These are phyloP conservation scores for Meyerozyma carpophila DNA, from an alignment of 1,139 yeast genomes.

Conservation along the genomic window DNA sequence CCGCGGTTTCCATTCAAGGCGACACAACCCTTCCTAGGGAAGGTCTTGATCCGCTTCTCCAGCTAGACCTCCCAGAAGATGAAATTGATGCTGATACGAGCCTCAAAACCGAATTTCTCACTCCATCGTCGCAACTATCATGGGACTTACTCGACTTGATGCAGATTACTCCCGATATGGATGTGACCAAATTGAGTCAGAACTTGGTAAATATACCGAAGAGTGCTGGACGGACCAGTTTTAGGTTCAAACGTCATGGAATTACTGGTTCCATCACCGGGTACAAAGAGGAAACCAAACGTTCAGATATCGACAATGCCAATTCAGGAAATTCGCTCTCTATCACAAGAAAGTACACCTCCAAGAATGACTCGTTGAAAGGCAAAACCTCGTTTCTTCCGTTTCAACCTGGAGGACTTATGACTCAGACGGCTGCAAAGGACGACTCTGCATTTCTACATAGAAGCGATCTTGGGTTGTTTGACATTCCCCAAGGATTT, in stretches of 20 bases:
- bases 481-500: slow-evolving; percentile 80
- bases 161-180: slow-evolving; percentile 37
- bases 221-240: slow-evolving; percentile 49
- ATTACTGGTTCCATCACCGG: slow-evolving; percentile 63
- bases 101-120: slow-evolving; percentile 8
- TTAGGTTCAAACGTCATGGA: slow-evolving; percentile 67
- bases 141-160: slow-evolving; percentile 59
- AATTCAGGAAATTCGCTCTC: slow-evolving; percentile 67
- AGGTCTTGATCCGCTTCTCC: background rate
- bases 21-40: background rate
- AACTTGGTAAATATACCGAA: slow-evolving; percentile 46
- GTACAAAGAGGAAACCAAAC: slow-evolving; percentile 54
- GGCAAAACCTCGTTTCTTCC: slow-evolving; percentile 81
- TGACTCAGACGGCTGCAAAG: slow-evolving; percentile 26
- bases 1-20: background rate
- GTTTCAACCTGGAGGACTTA: slow-evolving; percentile 88
- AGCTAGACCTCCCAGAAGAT: background rate
- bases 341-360: slow-evolving; percentile 60
- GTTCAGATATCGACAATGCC: slow-evolving; percentile 50
- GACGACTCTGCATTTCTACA: slow-evolving; percentile 46
- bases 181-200: slow-evolving; percentile 12
- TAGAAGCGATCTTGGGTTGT: slow-evolving; percentile 67
- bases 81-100: background rate
- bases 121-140: slow-evolving; percentile 45
- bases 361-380: slow-evolving; percentile 54